Percentiles rank a stretch among this genome's conserved stretches.
Conservation (phyloP, 441 rosid species). For the Adansonia gregorii region DNA sequence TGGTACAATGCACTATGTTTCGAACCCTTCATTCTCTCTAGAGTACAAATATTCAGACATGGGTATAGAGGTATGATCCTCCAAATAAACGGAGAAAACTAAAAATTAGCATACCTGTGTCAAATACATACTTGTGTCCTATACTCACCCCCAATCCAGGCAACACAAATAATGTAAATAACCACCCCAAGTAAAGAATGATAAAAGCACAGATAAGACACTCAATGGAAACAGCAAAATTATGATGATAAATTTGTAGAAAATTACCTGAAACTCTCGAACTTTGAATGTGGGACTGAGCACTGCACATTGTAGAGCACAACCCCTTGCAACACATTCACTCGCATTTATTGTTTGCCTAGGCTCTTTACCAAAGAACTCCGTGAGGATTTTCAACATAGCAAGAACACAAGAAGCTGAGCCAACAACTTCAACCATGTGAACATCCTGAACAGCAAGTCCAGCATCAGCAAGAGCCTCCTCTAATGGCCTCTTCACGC, state of each 20-base stretch:
- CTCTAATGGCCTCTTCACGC: conserved; percentile 84
- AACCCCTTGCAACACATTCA: conserved; percentile 94
- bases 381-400: conserved; percentile 71
- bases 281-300: conserved; percentile 98
- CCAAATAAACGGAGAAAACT: too few species aligned
- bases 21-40: too few species aligned
- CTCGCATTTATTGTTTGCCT: conserved; percentile 97
- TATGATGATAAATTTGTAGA: background rate
- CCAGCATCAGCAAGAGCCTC: conserved; percentile 90
- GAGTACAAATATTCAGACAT: too few species aligned
- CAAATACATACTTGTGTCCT: too few species aligned
- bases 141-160: too few species aligned
- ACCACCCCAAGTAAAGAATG: background rate
- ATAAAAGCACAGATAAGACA: background rate
- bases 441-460: conserved; percentile 69
- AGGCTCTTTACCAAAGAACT: conserved; percentile 96
- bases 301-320: conserved; percentile 93
- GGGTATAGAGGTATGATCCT: too few species aligned
- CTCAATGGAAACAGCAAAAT: background rate
- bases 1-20: background rate
- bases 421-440: conserved; percentile 91
- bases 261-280: conserved; percentile 85
- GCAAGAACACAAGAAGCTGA: conserved; percentile 91
- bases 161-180: too few species aligned
- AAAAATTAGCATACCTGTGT: too few species aligned